Evolutionary conservation across 257 asterid species (phyloP), one percentile per base, ranked within the genome.

Genomic region (Solanum tarapatanum): DNA sequence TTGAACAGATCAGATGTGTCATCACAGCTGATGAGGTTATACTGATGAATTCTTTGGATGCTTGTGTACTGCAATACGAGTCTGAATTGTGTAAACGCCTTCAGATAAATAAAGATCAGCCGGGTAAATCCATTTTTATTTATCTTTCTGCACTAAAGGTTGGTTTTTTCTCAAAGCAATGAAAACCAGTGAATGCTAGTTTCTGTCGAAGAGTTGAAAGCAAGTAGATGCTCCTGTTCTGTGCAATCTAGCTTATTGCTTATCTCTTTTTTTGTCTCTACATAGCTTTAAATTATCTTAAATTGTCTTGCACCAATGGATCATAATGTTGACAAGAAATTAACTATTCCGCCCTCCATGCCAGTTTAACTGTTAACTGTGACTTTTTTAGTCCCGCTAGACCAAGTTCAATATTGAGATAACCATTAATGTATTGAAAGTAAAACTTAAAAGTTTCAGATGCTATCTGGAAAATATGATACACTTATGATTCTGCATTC

Each of bases 11-110:
- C 87, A 94, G 99, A 91, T 97, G 99, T 87, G 92, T 97, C 80
- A 97, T 97, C 88, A 97, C 99, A 24, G 98, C 99, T 76, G 99
- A 95, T 87, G 99, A 97, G 93, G 99, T 97, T 60, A 93, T 97
- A 86, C 89, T 97, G 92, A 95, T 95, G 95, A 96, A 97, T 89
- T 96, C 99, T 24, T 80, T 93, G 88, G 99, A 97, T 88, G 94
- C 90, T 36, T 94, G 97, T 6, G 99, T 94, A 26, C 91, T 93
- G 58, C 99, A 95, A 62, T 96, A 96, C 91, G 92, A 91, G 90
- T 89, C 96, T 19, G 99, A 97, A 88, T 87, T 97, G 88, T 94
- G 98, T 93, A 96, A 91, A 91, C 99, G 99, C 87, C 95, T 97
- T 32, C 98, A 95, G 91, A 92, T 90, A 84, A 89, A 95, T 83